phyloP scores from a whole-genome alignment of 805 yeast species.

The Ogataea angusta region DNA sequence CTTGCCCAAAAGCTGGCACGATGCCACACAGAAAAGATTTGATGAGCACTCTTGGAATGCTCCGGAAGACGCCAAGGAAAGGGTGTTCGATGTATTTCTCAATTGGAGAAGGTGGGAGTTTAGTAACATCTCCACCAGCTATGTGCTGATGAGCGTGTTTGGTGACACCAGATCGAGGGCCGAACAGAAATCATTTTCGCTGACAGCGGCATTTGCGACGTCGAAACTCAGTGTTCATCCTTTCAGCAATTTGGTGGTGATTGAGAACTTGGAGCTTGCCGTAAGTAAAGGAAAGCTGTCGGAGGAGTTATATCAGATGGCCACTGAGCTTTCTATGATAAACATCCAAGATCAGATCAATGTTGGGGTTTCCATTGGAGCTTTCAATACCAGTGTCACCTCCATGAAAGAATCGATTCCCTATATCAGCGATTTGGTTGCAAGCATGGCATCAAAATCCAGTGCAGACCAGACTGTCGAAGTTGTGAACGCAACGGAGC shows the following conservation, averaged over 20 bases:
- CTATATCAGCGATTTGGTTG: constrained; percentile 2
- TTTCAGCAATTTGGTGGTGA: constrained; percentile 17
- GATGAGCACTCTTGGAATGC: constrained; percentile 37
- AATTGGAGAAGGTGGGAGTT: constrained; percentile 95
- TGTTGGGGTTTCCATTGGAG: constrained; percentile 18
- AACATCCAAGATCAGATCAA: constrained; percentile 22
- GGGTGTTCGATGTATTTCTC: constrained; percentile 57
- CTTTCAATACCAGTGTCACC: constrained; percentile 15
- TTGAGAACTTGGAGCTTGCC: constrained; percentile 15
- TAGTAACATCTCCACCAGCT: constrained; percentile 53
- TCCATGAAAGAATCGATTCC: constrained; percentile 5
- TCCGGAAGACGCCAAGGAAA: constrained; percentile 50
- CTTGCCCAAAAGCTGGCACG: constrained; percentile 54
- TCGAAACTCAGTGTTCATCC: constrained; percentile 22
- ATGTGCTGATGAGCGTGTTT: constrained; percentile 52
- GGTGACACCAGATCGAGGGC: constrained; percentile 15
- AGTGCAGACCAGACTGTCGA: background rate
- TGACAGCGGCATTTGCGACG: constrained; percentile 11
- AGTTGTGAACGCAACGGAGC: background rate
- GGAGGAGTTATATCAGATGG: constrained; percentile 15
- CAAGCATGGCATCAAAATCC: background rate
- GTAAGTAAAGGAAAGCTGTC: constrained; percentile 11
- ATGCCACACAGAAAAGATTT: constrained; percentile 32
- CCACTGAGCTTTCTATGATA: constrained; percentile 12
- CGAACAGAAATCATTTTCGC: constrained; percentile 1